Evolutionary conservation across 1,139 yeast species (phyloP), one percentile per base, ranked within the genome.

Genomic region (Debaryomycetaceae sp.): DNA sequence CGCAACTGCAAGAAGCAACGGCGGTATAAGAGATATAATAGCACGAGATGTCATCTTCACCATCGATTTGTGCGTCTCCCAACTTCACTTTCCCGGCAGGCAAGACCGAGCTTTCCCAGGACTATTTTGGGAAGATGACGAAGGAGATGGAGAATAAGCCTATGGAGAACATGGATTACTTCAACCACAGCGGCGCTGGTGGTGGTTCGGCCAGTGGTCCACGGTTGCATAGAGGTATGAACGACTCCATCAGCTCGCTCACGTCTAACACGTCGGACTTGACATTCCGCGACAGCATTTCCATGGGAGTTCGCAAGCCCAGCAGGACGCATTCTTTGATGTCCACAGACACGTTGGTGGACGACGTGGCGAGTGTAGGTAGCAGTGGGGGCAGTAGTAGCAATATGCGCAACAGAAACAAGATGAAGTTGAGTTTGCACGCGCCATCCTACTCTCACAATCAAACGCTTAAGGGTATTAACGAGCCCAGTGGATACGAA

Each of bases 321-420:
- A 40, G 36, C 33, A 50, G 49, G 45, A 50, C 42, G 39, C 52
- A 42, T 41, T 52, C 60, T 2, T 45, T 47, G 11, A 36, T 48
- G 6, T 64, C 69, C 2, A 53, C 63, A 1, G 59, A 55, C 6
- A 64, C 68, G n/a, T 51, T 63, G 23, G 56, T 62, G 5, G 68
- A 62, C 38, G 65, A 59, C 4, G 41, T 45, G 13, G 31, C 11
- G 11, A 27, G 31, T 27, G 11, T 11, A 27, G 31, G 31, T 11
- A 27, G 31, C 31, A 27, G 23, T 20, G 11, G 22, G 6, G 23
- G 24, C 6, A 27, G 23, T 20, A 14, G 22, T 6, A 24, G 24
- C 6, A 14, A 14, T 13, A 36, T 42, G 31, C 37, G 9, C 3
- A 39, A 44, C 34, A 45, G 36, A 22, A 46, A 42, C 36, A 42